A percentile compares a stretch with the other conserved stretches of the same genome.
Evolutionary conservation across 2,329 filamentous ascomycete species (phyloP).

Genomic region (Colletotrichum lini): DNA sequence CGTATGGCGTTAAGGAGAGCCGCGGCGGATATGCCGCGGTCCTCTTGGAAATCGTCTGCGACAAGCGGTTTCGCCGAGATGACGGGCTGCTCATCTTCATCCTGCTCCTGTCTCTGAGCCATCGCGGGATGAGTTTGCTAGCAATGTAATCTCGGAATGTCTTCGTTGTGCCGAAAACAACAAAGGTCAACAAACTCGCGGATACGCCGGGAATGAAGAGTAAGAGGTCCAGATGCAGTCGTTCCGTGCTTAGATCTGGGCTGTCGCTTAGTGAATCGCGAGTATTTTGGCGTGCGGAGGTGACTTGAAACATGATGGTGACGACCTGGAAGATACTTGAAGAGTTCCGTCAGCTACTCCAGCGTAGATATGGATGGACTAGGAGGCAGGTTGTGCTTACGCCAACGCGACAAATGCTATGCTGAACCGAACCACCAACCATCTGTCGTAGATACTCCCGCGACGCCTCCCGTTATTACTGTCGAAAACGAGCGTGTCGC

Average conservation of each 20-base stretch:
- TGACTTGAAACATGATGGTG: conserved; percentile 56
- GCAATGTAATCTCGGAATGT: conserved; percentile 45
- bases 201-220: conserved; percentile 48
- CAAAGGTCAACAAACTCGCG: conserved; percentile 45
- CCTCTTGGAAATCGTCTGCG: conserved; percentile 11
- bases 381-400: conserved; percentile 45
- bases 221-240: conserved; percentile 43
- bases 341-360: conserved; percentile 2
- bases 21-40: conserved; percentile 20
- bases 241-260: conserved; percentile 52
- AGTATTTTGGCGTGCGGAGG: conserved; percentile 50
- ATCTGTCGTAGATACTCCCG: conserved; percentile 60
- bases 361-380: not conserved
- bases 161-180: conserved; percentile 48
- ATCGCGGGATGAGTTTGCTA: conserved; percentile 41
- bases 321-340: conserved; percentile 54
- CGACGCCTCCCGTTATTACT: conserved; percentile 29
- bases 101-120: conserved; percentile 5
- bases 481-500: conserved; percentile 33
- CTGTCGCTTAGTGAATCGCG: conserved; percentile 46
- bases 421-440: conserved; percentile 61
- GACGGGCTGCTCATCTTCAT: conserved; percentile 4
- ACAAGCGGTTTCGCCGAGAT: not conserved
- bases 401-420: conserved; percentile 59
- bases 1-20: conserved; percentile 25